Evolutionary conservation across 2,329 filamentous ascomycete species (phyloP).

Genomic region (Penicillium sp.): DNA sequence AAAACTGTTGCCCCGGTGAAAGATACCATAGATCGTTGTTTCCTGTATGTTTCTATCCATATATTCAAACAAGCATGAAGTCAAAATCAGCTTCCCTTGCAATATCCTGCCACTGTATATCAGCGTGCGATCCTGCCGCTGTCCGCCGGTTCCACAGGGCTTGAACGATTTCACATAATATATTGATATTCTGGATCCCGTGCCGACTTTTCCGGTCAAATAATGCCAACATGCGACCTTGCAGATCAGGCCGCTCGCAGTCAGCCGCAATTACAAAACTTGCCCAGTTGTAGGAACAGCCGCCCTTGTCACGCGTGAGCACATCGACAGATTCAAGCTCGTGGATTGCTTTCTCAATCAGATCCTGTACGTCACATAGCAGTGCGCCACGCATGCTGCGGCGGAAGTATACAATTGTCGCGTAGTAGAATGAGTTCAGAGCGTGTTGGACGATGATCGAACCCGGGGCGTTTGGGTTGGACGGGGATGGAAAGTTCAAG

Average conservation of each 20-base stretch:
- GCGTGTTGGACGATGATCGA: conserved; percentile 27
- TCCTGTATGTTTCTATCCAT: neutral
- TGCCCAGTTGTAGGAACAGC: conserved; percentile 41
- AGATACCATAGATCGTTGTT: neutral
- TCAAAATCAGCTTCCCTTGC: conserved; percentile 36
- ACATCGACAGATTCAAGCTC: conserved; percentile 36
- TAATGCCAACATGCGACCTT: conserved; percentile 32
- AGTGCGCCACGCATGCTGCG: conserved; percentile 31
- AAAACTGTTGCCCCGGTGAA: neutral
- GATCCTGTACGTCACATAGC: conserved; percentile 29
- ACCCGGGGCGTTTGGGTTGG: conserved; percentile 20
- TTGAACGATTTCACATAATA: conserved; percentile 33
- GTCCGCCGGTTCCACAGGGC: conserved; percentile 33
- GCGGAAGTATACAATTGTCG: conserved; percentile 37
- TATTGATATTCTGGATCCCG: conserved; percentile 37
- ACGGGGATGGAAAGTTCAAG: conserved; percentile 26
- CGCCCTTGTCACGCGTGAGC: conserved; percentile 29
- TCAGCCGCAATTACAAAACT: conserved; percentile 39
- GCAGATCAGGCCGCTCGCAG: conserved; percentile 29
- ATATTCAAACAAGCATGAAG: conserved; percentile 31
- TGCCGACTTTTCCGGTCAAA: conserved; percentile 36
- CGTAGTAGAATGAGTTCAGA: conserved; percentile 40
- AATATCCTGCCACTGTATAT: conserved; percentile 38
- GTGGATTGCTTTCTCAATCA: conserved; percentile 34
- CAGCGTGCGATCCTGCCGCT: conserved; percentile 10